Evolutionary conservation across 257 asterid species (phyloP), one percentile per base, ranked within the genome.

Genomic region (Linaria vulgaris): DNA sequence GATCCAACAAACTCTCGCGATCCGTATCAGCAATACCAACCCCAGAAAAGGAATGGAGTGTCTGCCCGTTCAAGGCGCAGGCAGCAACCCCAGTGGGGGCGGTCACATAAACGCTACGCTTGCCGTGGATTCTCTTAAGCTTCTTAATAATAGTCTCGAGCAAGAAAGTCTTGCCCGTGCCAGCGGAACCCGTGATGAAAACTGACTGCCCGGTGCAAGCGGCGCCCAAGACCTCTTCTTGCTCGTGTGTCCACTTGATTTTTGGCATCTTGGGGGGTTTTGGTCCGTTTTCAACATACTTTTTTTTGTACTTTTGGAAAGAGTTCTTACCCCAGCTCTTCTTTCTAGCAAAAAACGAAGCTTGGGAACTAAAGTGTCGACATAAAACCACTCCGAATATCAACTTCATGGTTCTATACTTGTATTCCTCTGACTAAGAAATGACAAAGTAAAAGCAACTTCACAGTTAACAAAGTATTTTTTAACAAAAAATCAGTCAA

Each of bases 51-150:
- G 75, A 81, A 67, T 81, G 88, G 39, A 84, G 82, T 14, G 91
- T 81, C 66, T 70, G 73, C 11, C 91, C 88, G 15, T 73, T 56
- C 43, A 84, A 73, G 46, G 78, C 75, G 48, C 83, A 85, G 22
- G 96, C 88, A 37, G 95, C 88, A 62, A 80, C 76, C 41, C 92
- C 95, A 0, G 97, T 87, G 1, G 97, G 74, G 5, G 96, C 96
- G 14, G 92, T 87, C 56, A 83, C 92, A 22, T 75, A 85, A 67
- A 90, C 88, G 59, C 22, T 17, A 0, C 85, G 73, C 17, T 62
- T 49, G 39, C 88, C 85, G 58, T 90, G 85, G 48, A 75, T 64
- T 60, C 71, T 83, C 79, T 59, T 64, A 57, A 87, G 90, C 56
- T 34, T 68, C 56, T 46, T 66, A 23, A 87, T 80, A 16, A 79